Base-by-base conservation (phyloP, 1,284 basidiomycete species). In the Ganoderma sp. region DNA sequence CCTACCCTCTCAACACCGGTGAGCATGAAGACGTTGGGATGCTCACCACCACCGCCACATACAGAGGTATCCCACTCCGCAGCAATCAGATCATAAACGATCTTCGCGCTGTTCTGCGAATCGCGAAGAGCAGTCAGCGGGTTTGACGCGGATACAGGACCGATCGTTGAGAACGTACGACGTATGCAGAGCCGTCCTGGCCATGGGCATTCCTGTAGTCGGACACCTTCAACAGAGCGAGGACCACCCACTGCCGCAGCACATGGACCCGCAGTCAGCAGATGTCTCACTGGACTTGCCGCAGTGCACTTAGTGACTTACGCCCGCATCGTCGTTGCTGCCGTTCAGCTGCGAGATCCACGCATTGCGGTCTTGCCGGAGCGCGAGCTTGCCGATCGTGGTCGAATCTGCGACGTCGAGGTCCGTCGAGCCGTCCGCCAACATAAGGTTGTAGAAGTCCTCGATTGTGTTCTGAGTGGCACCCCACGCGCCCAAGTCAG, bases 361-460 rank as follows among this genome's bases (percentile, higher is more conserved):
- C 19, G 81, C 82, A 48, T 70, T 72, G 15, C 66, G 57, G 77
- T 54, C 39, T 59, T 76, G 63, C 80, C 78, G 34, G 32, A 82
- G 73, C 14, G 83, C 85, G 43, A 80, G 76, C 58, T 72, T 73
- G 9, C 85, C 84, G 64, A 87, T 82, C 71, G 76, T 81, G 8
- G 84, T 84, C 7, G 69, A 75, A 58, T 84, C 80, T 2, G 82
- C 83, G 9, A 85, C 75, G 25, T 76, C 74, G 62, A 80, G 85
- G 19, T 80, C 76, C 67, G 83, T 74, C 12, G 74, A 77, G 28
- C 78, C 80, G 12, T 80, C 81, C 15, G 79, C 81, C 10, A 84
- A 78, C 83, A 87, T 87, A 63, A 87, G 75, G 75, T 85, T 87
- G 71, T 87, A 84, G 8, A 87, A 73, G 70, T 87, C 86, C 72